Evolutionary conservation across 257 asterid species (phyloP).

Genomic region (Solanum sejunctum): DNA sequence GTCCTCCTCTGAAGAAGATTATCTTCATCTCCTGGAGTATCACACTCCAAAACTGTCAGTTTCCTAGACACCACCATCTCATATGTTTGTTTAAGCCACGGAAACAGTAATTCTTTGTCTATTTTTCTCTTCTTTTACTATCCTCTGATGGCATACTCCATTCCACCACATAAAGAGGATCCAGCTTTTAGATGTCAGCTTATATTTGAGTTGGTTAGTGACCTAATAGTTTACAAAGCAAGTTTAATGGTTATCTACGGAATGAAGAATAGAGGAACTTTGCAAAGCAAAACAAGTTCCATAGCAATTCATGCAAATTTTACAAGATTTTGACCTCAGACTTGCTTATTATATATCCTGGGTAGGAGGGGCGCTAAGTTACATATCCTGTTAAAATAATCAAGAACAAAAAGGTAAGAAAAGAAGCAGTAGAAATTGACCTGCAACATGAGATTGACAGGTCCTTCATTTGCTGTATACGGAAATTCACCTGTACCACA

Average conservation of each 20-base stretch:
- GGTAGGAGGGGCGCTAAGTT: neutral
- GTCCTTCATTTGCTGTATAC: constrained; percentile 87
- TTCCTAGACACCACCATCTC: neutral
- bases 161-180: neutral
- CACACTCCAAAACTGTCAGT: neutral
- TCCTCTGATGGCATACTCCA: neutral
- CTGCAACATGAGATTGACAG: constrained; percentile 98
- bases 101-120: neutral
- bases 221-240: neutral
- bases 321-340: neutral
- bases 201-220: neutral
- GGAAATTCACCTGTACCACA: constrained; percentile 99
- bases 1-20: neutral
- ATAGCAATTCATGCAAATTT: neutral
- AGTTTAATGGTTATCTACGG: neutral
- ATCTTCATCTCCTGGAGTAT: neutral
- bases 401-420: neutral
- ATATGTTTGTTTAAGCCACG: neutral
- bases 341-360: neutral
- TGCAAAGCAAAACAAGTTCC: neutral
- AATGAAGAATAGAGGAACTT: neutral
- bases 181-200: neutral
- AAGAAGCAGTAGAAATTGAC: constrained; percentile 14
- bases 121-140: neutral
- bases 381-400: neutral